Evolutionary conservation across 495 filamentous ascomycete species (phyloP).

Genomic region (Eremomyces bilateralis): DNA sequence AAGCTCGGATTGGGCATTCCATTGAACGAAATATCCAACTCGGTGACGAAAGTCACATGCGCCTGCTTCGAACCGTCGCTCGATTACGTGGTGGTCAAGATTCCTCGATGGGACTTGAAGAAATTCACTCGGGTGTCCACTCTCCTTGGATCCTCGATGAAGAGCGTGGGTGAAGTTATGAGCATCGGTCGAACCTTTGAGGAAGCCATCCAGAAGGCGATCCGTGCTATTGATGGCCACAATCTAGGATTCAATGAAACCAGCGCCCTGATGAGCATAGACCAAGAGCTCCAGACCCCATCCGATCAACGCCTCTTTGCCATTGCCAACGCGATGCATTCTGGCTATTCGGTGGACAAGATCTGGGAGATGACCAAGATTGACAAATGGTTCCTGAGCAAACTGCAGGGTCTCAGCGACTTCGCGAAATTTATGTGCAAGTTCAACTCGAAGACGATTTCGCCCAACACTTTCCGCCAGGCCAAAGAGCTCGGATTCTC

Average conservation of each 20-base stretch:
- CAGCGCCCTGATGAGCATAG: conserved; percentile 79
- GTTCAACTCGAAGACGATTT: conserved; percentile 47
- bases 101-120: conserved; percentile 95
- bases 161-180: conserved; percentile 99
- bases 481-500: conserved; percentile 90
- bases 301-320: conserved; percentile 95
- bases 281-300: conserved; percentile 86
- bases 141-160: conserved; percentile 91
- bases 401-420: conserved; percentile 73
- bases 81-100: conserved; percentile 98
- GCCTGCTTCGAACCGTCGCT: conserved; percentile 98
- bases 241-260: conserved; percentile 93
- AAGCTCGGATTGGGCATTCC: conserved; percentile 90
- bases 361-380: conserved; percentile 97
- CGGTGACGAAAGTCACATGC: conserved; percentile 86
- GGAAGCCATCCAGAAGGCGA: conserved; percentile 96
- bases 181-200: conserved; percentile 92
- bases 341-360: conserved; percentile 81
- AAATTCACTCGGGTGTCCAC: conserved; percentile 96
- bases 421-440: conserved; percentile 58
- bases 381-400: conserved; percentile 90
- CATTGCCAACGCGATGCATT: conserved; percentile 91
- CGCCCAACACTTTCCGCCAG: background rate
- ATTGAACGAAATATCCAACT: conserved; percentile 89
- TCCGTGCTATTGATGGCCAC: conserved; percentile 80